Evolutionary conservation across 1,284 basidiomycete species (phyloP).

Genomic region (Bjerkandera adusta): DNA sequence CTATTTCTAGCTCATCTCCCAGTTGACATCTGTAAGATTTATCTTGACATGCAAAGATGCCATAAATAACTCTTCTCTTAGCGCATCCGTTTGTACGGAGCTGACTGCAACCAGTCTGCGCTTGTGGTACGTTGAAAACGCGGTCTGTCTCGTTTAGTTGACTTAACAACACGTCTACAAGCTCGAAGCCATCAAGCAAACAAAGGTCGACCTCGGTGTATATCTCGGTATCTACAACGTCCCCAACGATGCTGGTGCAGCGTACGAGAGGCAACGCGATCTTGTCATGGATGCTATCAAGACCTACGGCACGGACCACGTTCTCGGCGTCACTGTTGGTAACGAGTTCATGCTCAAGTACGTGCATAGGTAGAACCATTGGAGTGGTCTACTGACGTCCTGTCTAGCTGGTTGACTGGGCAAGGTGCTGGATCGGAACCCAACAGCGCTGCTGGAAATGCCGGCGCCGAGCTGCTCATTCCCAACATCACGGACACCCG

Average conservation of each 20-base stretch:
- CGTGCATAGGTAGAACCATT: constrained; percentile 24
- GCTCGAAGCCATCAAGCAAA: constrained; percentile 83
- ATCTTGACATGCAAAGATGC: background rate
- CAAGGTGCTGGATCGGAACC: constrained; percentile 41
- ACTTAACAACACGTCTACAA: constrained; percentile 19
- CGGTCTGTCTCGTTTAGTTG: constrained; percentile 15
- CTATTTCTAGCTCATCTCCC: constrained; percentile 59
- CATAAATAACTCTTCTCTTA: constrained; percentile 15
- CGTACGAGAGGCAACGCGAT: constrained; percentile 74
- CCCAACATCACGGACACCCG: constrained; percentile 66
- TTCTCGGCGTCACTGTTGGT: constrained; percentile 80
- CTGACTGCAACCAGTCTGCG: constrained; percentile 57
- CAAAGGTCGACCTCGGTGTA: constrained; percentile 86
- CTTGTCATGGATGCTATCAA: constrained; percentile 66
- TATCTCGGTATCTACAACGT: constrained; percentile 81
- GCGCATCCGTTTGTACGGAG: constrained; percentile 56
- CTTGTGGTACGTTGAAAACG: constrained; percentile 40
- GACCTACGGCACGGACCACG: constrained; percentile 76
- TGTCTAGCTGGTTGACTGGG: constrained; percentile 50
- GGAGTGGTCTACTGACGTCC: too few species aligned
- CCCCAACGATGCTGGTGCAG: constrained; percentile 55
- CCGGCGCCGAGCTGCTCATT: constrained; percentile 56
- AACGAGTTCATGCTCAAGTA: constrained; percentile 85
- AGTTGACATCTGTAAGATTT: constrained; percentile 40
- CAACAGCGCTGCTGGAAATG: constrained; percentile 54